phyloP scores from a whole-genome alignment of 2,329 filamentous ascomycete genomes.

The Talaromyces sp. region DNA sequence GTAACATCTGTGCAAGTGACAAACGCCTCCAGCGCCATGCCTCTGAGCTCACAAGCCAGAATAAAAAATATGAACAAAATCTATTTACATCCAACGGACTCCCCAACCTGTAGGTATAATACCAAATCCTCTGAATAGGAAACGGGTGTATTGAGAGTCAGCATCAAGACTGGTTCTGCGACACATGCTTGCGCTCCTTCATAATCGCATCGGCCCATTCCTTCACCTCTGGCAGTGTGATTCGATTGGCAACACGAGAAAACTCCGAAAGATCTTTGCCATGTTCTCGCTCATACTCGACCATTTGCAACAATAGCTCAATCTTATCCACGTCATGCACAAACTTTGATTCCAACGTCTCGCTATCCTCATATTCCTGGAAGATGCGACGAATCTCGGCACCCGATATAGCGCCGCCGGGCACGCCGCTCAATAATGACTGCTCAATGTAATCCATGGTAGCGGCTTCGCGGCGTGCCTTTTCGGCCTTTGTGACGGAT shows the following conservation, averaged over 20 bases:
- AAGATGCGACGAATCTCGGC: conserved; percentile 73
- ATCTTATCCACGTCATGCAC: conserved; percentile 98
- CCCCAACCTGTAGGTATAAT: background rate
- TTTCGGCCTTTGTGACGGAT: conserved; percentile 78
- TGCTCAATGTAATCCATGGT: conserved; percentile 90
- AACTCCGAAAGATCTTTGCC: conserved; percentile 83
- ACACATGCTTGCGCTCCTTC: conserved; percentile 70
- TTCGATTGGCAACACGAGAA: conserved; percentile 68
- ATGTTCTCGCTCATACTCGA: conserved; percentile 82
- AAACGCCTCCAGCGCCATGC: conserved; percentile 14
- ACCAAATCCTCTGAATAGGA: no score
- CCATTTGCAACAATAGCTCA: conserved; percentile 89
- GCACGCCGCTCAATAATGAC: conserved; percentile 68
- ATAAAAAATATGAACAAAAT: conserved; percentile 5
- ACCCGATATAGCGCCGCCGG: conserved; percentile 63
- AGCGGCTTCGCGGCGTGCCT: conserved; percentile 77
- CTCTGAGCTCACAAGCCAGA: background rate
- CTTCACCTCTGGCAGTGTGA: conserved; percentile 73
- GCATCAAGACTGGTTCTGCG: conserved; percentile 45
- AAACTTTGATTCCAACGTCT: conserved; percentile 79
- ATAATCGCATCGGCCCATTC: conserved; percentile 76
- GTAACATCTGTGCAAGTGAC: conserved; percentile 1
- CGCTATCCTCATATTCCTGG: conserved; percentile 90
- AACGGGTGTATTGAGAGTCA: background rate
- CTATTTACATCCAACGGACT: conserved; percentile 1